Evolutionary conservation across 768 basidiomycete genomes (phyloP).

Genomic region (Pleurotus eryngii): DNA sequence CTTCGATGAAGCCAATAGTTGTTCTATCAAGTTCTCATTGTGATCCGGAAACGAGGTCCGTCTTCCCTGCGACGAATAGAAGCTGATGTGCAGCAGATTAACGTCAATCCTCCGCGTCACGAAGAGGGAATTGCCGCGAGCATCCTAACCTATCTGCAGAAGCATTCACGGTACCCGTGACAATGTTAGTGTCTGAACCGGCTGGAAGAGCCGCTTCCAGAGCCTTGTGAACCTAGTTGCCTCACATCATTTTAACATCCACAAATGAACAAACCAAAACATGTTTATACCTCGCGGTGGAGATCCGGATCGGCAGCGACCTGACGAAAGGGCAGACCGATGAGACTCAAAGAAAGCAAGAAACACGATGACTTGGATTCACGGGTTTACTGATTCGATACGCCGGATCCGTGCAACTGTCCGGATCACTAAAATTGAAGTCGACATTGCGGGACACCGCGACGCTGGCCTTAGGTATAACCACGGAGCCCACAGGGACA

Average conservation of each 20-base stretch:
- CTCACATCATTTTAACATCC: conserved; percentile 10
- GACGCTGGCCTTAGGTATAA: conserved; percentile 67
- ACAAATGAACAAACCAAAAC: conserved; percentile 8
- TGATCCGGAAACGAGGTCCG: conserved; percentile 78
- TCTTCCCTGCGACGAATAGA: conserved; percentile 85
- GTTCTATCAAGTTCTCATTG: conserved; percentile 60
- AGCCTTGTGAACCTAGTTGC: conserved; percentile 41
- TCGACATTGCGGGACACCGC: conserved; percentile 73
- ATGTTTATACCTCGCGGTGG: conserved; percentile 39
- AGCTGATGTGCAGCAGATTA: conserved; percentile 39
- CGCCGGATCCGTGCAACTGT: conserved; percentile 39
- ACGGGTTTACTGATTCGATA: conserved; percentile 72
- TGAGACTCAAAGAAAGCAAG: conserved; percentile 7
- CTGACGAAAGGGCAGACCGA: conserved; percentile 28
- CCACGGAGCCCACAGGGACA: conserved; percentile 72
- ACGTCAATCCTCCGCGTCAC: not conserved
- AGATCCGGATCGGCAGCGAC: conserved; percentile 57
- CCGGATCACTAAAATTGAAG: conserved; percentile 60
- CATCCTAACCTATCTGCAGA: conserved; percentile 69
- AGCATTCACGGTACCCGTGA: conserved; percentile 60
- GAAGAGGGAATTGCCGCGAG: not conserved
- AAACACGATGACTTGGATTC: conserved; percentile 16
- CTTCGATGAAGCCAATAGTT: conserved; percentile 44
- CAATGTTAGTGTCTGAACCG: conserved; percentile 31
- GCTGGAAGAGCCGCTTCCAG: conserved; percentile 43